Evolutionary conservation across 345 rosid species (phyloP).

Genomic region (Euphorbia pulcherrima): DNA sequence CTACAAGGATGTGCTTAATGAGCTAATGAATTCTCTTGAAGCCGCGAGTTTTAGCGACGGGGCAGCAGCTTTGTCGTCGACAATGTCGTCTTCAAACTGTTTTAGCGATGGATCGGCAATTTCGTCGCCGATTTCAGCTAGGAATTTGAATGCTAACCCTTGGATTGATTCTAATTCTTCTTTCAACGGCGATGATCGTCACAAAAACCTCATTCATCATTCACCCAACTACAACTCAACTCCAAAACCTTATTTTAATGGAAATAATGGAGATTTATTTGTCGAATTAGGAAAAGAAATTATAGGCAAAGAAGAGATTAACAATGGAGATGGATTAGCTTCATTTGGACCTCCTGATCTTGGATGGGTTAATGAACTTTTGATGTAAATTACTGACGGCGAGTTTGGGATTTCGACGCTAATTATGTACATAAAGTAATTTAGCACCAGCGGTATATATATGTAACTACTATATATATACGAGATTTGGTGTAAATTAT

Average conservation of each 20-base stretch:
- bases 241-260: conserved; percentile 26
- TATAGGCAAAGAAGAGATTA: not conserved
- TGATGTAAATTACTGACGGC: conserved; percentile 48
- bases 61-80: not conserved
- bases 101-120: conserved; percentile 30
- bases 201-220: conserved; percentile 38
- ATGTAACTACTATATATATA: not conserved
- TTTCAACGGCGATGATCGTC: conserved; percentile 23
- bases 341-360: conserved; percentile 65
- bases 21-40: conserved; percentile 55
- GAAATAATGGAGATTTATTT: not conserved
- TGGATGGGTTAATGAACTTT: conserved; percentile 89
- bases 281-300: not conserved
- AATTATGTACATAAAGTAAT: too few relatives aligned
- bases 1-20: conserved; percentile 53
- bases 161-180: conserved; percentile 40
- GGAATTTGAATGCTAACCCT: conserved; percentile 28
- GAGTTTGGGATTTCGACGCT: conserved; percentile 11
- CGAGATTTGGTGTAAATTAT: conserved; percentile 24
- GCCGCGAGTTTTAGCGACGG: conserved; percentile 45
- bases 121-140: not conserved
- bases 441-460: conserved; percentile 25
- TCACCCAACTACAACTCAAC: conserved; percentile 50
- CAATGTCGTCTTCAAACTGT: not conserved
- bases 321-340: conserved; percentile 9